These are phyloP conservation scores for Anthracocystis walkeri DNA, from an alignment of 1,284 basidiomycete species.

Conservation along the genomic window DNA sequence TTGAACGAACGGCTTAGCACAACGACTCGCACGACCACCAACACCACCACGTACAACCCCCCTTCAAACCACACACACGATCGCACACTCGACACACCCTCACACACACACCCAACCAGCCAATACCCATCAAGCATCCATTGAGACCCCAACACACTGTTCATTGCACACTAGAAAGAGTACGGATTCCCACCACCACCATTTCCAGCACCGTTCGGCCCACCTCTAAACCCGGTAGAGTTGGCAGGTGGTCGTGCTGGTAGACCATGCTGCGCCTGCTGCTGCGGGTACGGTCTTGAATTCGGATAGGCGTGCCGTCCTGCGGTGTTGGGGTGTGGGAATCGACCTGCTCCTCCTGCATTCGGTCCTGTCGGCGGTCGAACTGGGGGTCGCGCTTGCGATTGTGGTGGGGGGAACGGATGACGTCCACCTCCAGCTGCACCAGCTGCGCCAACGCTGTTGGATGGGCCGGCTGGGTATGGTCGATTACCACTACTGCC, in stretches of 20 bases:
- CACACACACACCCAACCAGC: too few relatives aligned
- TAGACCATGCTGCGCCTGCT: neutral
- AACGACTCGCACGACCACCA: too few relatives aligned
- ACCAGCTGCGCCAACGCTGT: neutral
- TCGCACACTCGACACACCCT: too few relatives aligned
- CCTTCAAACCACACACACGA: too few relatives aligned
- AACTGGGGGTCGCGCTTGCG: neutral
- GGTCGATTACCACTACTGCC: neutral
- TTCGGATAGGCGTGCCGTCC: neutral
- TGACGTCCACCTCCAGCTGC: constrained; percentile 2
- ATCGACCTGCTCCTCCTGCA: neutral
- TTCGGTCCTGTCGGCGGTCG: too few relatives aligned
- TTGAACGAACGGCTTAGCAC: too few relatives aligned
- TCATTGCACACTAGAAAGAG: neutral
- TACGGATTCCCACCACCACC: constrained; percentile 3
- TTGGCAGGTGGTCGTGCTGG: neutral
- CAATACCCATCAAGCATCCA: too few relatives aligned
- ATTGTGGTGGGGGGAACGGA: constrained; percentile 6
- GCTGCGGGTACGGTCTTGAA: neutral
- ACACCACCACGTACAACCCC: too few relatives aligned
- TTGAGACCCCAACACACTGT: too few relatives aligned
- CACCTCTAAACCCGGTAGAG: neutral
- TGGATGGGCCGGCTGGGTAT: neutral
- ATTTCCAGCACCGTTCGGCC: neutral
- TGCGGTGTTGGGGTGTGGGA: constrained; percentile 12